A percentile compares a stretch with the other conserved stretches of the same genome.
Conservation (phyloP, 257 asterid species). For the Solanum chaucha region DNA sequence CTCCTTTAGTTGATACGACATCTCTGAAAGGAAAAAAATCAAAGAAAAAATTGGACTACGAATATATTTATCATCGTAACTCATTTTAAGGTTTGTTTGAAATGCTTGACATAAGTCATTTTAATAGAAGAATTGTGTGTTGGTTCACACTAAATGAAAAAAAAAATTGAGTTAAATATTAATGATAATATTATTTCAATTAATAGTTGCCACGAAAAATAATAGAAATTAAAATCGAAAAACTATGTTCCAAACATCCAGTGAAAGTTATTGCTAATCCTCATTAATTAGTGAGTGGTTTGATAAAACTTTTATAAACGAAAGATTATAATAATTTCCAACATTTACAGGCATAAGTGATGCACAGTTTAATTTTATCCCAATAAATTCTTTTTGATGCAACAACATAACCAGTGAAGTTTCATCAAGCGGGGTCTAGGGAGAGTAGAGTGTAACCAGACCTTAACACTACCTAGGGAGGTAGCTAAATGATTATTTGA, state of each 20-base stretch:
- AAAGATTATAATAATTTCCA: too few relatives aligned
- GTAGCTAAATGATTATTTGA: too few relatives aligned
- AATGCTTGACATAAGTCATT: neutral
- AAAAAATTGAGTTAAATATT: too few relatives aligned
- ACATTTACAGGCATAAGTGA: too few relatives aligned
- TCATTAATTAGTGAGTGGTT: neutral
- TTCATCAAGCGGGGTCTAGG: neutral
- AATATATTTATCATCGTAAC: too few relatives aligned
- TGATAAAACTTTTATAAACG: too few relatives aligned
- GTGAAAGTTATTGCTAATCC: neutral
- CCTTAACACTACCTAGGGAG: neutral
- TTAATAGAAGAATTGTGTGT: neutral
- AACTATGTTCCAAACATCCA: neutral
- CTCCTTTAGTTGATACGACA: neutral
- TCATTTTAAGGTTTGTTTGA: neutral
- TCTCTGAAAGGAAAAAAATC: neutral
- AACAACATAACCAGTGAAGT: too few relatives aligned
- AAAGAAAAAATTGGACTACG: neutral
- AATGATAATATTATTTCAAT: too few relatives aligned
- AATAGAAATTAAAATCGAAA: too few relatives aligned
- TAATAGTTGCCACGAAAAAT: too few relatives aligned
- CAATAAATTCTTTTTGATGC: too few relatives aligned
- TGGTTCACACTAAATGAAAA: neutral
- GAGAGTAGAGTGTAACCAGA: too few relatives aligned
- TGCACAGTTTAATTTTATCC: neutral